Evolutionary conservation across 768 basidiomycete species (phyloP).

Genomic region (Naematelia aurantialba): DNA sequence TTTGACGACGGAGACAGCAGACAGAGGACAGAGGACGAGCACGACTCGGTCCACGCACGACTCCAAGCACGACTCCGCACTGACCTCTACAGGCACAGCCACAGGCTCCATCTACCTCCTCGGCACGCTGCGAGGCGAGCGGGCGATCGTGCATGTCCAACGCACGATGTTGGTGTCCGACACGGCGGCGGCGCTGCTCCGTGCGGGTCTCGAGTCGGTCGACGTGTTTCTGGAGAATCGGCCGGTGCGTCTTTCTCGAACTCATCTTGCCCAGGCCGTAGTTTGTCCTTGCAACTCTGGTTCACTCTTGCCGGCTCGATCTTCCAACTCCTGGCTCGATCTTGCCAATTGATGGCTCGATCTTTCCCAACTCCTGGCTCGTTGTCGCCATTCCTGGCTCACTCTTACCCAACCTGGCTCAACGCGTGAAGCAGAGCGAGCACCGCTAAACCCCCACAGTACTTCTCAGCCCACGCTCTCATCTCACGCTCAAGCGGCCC

Average conservation of each 20-base stretch:
- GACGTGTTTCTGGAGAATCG: conserved; percentile 78
- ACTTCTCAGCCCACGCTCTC: conserved; percentile 69
- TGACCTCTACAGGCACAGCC: background rate
- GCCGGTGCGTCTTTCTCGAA: conserved; percentile 53
- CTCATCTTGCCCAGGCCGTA: conserved; percentile 33
- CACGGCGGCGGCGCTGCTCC: conserved; percentile 15
- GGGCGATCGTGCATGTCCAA: conserved; percentile 34
- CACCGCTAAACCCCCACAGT: conserved; percentile 55
- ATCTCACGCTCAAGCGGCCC: conserved; percentile 55
- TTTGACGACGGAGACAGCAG: background rate
- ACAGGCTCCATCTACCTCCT: conserved; percentile 57
- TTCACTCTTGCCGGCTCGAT: conserved; percentile 56
- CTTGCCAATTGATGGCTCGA: conserved; percentile 55
- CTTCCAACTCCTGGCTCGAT: conserved; percentile 74
- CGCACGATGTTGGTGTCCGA: conserved; percentile 29
- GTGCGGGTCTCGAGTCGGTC: conserved; percentile 52
- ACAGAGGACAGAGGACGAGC: background rate
- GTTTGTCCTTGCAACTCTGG: conserved; percentile 38
- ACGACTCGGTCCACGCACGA: background rate
- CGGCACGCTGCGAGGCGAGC: conserved; percentile 58
- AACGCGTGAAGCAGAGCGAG: background rate
- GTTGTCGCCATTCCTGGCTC: background rate
- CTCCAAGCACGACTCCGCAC: background rate
- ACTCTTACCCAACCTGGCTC: background rate
- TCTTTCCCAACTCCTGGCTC: no score